Evolutionary conservation across 495 filamentous ascomycete genomes (phyloP), one percentile per base, ranked within the genome.

Genomic region (Penicillium fimorum): DNA sequence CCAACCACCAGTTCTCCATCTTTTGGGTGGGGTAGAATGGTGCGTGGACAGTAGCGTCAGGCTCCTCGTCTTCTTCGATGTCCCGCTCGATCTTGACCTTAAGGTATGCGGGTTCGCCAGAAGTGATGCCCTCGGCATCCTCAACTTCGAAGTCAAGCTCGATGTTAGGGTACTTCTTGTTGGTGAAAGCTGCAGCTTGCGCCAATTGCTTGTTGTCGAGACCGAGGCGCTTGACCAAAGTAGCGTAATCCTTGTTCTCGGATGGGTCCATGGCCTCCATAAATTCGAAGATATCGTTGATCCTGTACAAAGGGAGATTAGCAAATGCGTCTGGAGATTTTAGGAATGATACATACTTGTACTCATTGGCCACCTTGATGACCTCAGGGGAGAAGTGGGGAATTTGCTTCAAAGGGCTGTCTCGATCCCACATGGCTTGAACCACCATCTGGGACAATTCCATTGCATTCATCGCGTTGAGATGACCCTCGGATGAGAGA

Each of bases 361-460:
- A 86, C 50, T 90, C 85, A 64, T 90, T 88, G 41, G 90, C 90
- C 57, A 83, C 87, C 73, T 94, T 88, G 60, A 97, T 84, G 47
- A 87, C 85, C 53, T 94, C 86, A 25, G 88, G 82, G 5, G 86
- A 83, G 71, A 99, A 99, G 73, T 96, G 88, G 57, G 94, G 94
- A 61, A 99, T 96, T 75, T 99, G 94, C 77, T 96, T 96, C 49
- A 99, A 80, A 44, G 95, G 91, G 59, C 89, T 94, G 71, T 99
- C 94, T 22, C 91, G 88, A 76, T 97, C 92, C 94, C 94, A 99
- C 90, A 97, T 96, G 29, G 90, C 92, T 72, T 99, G 94, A 18
- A 99, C 92, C 53, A 93, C 89, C 94, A 99, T 99, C 72, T 99
- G 94, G 22, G 91, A 96, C 86, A 99, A 89, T 72, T 99, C 94